phyloP scores from a whole-genome alignment of 306 rosid genomes.

The Trifolium subterraneum region DNA sequence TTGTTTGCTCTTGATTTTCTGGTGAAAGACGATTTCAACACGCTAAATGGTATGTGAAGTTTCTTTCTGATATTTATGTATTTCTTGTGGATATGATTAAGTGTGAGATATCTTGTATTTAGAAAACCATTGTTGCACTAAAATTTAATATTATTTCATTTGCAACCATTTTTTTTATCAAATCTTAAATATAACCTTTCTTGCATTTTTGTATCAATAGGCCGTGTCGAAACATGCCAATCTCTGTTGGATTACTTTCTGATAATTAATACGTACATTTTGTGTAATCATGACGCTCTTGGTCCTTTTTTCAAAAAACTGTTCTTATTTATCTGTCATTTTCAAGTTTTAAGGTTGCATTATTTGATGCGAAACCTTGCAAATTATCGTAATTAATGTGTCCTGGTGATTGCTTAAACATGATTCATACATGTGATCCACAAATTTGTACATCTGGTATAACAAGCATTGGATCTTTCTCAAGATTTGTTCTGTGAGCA shows the following conservation, averaged over 20 bases:
- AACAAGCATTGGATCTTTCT: not conserved
- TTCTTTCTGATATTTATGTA: not conserved
- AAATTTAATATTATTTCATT: not conserved
- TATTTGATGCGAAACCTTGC: not conserved
- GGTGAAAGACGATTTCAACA: not conserved
- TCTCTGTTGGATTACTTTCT: not conserved
- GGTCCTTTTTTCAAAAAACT: no score
- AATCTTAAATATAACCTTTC: not conserved
- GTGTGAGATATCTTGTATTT: not conserved
- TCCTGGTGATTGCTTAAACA: not conserved
- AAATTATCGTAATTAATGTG: not conserved
- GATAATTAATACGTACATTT: not conserved
- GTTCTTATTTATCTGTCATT: not conserved
- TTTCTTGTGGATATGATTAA: no score
- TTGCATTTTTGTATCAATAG: not conserved
- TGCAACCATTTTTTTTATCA: not conserved
- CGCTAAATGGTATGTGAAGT: not conserved
- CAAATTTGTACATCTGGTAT: not conserved
- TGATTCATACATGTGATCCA: not conserved
- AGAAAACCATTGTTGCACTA: not conserved
- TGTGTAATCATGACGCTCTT: no score
- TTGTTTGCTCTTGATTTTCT: slow-evolving; percentile 3
- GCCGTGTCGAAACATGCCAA: not conserved
- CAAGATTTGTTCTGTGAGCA: not conserved
- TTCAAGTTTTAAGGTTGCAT: not conserved